Conservation (phyloP, 768 basidiomycete species). For the Termitomyces sp. region DNA sequence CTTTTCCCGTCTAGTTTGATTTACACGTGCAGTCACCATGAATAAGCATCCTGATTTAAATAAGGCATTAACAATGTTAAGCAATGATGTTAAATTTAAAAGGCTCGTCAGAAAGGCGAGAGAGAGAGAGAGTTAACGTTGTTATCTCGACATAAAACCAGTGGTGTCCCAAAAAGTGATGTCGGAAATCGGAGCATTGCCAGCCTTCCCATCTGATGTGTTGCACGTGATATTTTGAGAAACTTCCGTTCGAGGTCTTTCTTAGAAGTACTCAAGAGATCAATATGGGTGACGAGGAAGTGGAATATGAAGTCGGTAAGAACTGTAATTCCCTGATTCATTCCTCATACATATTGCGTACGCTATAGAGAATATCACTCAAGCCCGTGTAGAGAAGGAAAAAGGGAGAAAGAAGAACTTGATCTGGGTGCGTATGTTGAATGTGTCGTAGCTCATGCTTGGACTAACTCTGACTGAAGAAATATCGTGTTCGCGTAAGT, state of each 20-base stretch:
- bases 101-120: too few relatives aligned
- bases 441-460: conserved; percentile 2
- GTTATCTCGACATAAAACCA: too few relatives aligned
- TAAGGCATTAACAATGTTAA: background rate
- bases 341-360: background rate
- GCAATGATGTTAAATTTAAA: background rate
- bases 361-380: conserved; percentile 42
- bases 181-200: too few relatives aligned
- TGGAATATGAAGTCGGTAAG: conserved; percentile 69
- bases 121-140: too few relatives aligned
- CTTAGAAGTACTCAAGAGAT: background rate
- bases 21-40: too few relatives aligned
- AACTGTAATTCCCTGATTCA: conserved; percentile 6
- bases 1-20: background rate
- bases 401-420: conserved; percentile 37
- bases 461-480: conserved; percentile 26
- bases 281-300: conserved; percentile 30
- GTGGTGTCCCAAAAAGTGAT: too few relatives aligned
- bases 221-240: conserved; percentile 3
- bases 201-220: too few relatives aligned
- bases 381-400: conserved; percentile 43
- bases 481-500: conserved; percentile 55
- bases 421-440: conserved; percentile 39
- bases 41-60: background rate
- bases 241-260: background rate